Percentiles rank a stretch among this genome's conserved stretches.
phyloP scores from a whole-genome alignment of 805 yeast genomes.

The Candida palmyrensis region DNA sequence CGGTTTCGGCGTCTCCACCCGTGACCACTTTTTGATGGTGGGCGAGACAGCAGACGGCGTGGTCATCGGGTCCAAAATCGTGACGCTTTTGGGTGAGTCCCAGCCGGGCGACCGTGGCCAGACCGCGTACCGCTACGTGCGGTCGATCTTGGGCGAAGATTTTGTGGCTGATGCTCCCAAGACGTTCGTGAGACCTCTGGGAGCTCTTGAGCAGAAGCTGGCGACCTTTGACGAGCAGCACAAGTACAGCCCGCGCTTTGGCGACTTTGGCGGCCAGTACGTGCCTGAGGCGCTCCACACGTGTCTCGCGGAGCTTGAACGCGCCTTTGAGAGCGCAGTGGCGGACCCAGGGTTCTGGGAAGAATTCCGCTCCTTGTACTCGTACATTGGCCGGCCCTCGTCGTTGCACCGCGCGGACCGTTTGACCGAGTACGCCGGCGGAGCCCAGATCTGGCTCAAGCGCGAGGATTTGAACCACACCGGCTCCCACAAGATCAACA shows the following conservation, averaged over 20 bases:
- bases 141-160: slow-evolving; percentile 61
- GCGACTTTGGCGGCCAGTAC: slow-evolving; percentile 97
- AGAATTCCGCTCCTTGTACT: slow-evolving; percentile 77
- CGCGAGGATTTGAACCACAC: slow-evolving; percentile 94
- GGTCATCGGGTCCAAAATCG: slow-evolving; percentile 87
- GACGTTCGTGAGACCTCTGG: slow-evolving; percentile 12
- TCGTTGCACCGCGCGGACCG: slow-evolving; percentile 87
- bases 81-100: slow-evolving; percentile 65
- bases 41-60: slow-evolving; percentile 89
- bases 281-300: slow-evolving; percentile 96
- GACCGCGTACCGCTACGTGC: slow-evolving; percentile 62
- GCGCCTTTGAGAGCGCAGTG: slow-evolving; percentile 79
- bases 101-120: slow-evolving; percentile 55
- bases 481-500: slow-evolving; percentile 84
- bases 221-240: slow-evolving; percentile 49
- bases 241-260: slow-evolving; percentile 73
- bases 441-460: slow-evolving; percentile 91
- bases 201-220: background rate
- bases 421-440: slow-evolving; percentile 85
- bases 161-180: slow-evolving; percentile 23
- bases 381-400: slow-evolving; percentile 96
- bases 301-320: slow-evolving; percentile 84
- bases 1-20: slow-evolving; percentile 94
- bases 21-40: slow-evolving; percentile 81
- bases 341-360: slow-evolving; percentile 93